Conservation (phyloP, 306 rosid genomes). For the Cucumis sativus region Cucumber_9930_V3 NC_026658.2:15194001-15194500, state of each 20-base stretch:
- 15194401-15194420: conserved; percentile 17
- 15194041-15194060: background rate
- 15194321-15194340: background rate
- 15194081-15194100: background rate
- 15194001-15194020: background rate
- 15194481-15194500: conserved; percentile 56
- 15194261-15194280: background rate
- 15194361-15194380: background rate
- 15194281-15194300: background rate
- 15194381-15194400: background rate
- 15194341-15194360: background rate
- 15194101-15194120: background rate
- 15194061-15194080: background rate
- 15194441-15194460: conserved; percentile 37
- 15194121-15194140: background rate
- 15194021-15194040: background rate
- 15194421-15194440: conserved; percentile 53
- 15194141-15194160: background rate
- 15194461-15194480: conserved; percentile 49
- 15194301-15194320: background rate
- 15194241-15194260: background rate
- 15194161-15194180: background rate
- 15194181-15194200: background rate
- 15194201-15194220: background rate
- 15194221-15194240: background rate